phyloP scores from a whole-genome alignment of 2,329 filamentous ascomycete genomes.

The Hortaea sp. region DNA sequence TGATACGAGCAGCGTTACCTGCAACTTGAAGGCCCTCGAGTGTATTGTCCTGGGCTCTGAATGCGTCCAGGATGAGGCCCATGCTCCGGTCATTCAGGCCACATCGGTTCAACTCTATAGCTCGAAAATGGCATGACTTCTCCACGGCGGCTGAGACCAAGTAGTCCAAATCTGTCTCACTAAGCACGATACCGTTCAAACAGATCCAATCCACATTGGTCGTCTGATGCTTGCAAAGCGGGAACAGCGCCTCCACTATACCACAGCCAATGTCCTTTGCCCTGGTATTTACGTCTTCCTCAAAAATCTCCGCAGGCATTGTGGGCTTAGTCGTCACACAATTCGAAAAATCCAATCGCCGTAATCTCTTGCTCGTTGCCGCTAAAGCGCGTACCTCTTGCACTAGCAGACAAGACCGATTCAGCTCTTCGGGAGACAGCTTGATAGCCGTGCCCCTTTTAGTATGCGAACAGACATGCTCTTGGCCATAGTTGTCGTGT shows the following conservation, averaged over 20 bases:
- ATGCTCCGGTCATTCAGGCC: conserved; percentile 48
- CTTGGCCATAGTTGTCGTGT: conserved; percentile 49
- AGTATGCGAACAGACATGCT: conserved; percentile 52
- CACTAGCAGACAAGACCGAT: conserved; percentile 49
- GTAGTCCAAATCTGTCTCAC: conserved; percentile 59
- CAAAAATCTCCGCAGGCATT: conserved; percentile 29
- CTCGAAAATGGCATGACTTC: conserved; percentile 53
- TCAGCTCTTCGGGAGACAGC: conserved; percentile 44
- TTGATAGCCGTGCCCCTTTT: conserved; percentile 46
- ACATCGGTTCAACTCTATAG: conserved; percentile 57
- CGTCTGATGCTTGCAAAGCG: conserved; percentile 54
- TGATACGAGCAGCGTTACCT: conserved; percentile 54
- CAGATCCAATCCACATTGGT: conserved; percentile 64
- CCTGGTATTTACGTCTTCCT: conserved; percentile 31
- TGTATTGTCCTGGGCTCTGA: conserved; percentile 55
- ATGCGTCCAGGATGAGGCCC: conserved; percentile 52
- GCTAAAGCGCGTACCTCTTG: conserved; percentile 60
- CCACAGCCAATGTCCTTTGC: conserved; percentile 54
- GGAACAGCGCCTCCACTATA: conserved; percentile 59
- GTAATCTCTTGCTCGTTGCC: conserved; percentile 52
- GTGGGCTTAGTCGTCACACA: conserved; percentile 47
- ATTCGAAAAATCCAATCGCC: conserved; percentile 55
- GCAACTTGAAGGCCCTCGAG: conserved; percentile 59
- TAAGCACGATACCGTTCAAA: conserved; percentile 58
- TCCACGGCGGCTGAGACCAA: conserved; percentile 59